phyloP scores from a whole-genome alignment of 805 yeast species.

The Yarrowia deformans region DNA sequence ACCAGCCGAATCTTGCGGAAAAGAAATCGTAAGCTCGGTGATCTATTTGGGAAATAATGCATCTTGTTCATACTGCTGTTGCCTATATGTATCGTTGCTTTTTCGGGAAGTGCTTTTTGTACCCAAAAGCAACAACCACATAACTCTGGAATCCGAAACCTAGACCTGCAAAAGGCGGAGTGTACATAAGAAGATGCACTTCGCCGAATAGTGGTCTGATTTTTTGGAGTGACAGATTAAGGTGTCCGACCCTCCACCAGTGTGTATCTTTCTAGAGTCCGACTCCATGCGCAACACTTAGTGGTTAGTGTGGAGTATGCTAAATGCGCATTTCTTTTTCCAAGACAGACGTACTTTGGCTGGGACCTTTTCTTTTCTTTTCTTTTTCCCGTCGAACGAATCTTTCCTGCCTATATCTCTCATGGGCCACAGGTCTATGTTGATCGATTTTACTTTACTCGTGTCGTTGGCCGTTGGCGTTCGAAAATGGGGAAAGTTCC shows the following conservation, averaged over 20 bases:
- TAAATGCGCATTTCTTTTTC: neutral
- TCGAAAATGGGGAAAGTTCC: neutral
- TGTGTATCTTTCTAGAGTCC: neutral
- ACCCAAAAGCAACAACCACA: neutral
- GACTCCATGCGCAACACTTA: neutral
- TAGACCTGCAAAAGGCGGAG: conserved; percentile 15
- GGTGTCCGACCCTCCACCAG: neutral
- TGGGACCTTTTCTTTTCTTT: conserved; percentile 3
- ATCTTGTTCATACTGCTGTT: conserved; percentile 6
- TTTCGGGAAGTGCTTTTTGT: conserved; percentile 5
- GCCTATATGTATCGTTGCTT: conserved; percentile 17
- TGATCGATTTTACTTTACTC: neutral
- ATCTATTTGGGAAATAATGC: conserved; percentile 3
- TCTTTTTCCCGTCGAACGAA: neutral
- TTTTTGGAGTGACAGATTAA: neutral
- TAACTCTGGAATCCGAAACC: neutral
- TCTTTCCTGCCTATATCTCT: no score
- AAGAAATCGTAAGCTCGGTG: conserved; percentile 1
- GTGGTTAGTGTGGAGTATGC: neutral
- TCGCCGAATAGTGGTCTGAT: neutral
- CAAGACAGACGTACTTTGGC: neutral
- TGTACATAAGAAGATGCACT: neutral
- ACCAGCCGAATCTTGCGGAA: neutral
- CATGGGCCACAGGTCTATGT: no score
- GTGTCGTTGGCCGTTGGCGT: neutral